phyloP scores from a whole-genome alignment of 768 basidiomycete genomes.

The Tricholoma bakamatsutake region DNA sequence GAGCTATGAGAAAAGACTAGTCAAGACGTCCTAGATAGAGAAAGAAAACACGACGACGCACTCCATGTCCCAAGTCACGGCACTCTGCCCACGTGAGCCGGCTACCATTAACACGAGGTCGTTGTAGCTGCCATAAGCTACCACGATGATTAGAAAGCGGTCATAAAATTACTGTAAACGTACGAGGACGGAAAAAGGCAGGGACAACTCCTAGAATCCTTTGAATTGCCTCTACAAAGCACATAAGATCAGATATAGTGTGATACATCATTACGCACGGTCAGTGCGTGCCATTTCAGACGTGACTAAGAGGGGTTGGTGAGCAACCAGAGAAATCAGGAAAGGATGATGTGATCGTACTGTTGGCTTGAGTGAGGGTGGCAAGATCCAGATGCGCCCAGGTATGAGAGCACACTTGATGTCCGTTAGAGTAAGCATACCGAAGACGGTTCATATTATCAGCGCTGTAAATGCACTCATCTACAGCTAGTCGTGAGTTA shows the following conservation, averaged over 20 bases:
- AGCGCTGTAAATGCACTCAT: slow-evolving; percentile 26
- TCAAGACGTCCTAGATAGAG: neutral
- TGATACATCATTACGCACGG: neutral
- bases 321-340: neutral
- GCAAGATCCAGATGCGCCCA: slow-evolving; percentile 30
- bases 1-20: slow-evolving; percentile 21
- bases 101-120: slow-evolving; percentile 16
- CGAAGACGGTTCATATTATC: slow-evolving; percentile 22
- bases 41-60: slow-evolving; percentile 8
- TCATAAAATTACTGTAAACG: neutral
- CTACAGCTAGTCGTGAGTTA: slow-evolving; percentile 7
- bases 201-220: slow-evolving; percentile 17
- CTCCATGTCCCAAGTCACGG: slow-evolving; percentile 36
- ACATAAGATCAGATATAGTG: neutral
- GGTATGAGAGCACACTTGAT: slow-evolving; percentile 30
- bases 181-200: slow-evolving; percentile 21
- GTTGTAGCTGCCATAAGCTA: slow-evolving; percentile 21
- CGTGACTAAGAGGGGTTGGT: neutral
- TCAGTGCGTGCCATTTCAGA: slow-evolving; percentile 1
- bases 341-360: slow-evolving; percentile 11
- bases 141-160: neutral
- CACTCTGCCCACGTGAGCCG: slow-evolving; percentile 10
- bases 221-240: slow-evolving; percentile 11
- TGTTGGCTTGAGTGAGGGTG: slow-evolving; percentile 21
- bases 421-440: slow-evolving; percentile 24